Evolutionary conservation across 2,329 filamentous ascomycete species (phyloP).

Genomic region (Penicillium palitans): DNA sequence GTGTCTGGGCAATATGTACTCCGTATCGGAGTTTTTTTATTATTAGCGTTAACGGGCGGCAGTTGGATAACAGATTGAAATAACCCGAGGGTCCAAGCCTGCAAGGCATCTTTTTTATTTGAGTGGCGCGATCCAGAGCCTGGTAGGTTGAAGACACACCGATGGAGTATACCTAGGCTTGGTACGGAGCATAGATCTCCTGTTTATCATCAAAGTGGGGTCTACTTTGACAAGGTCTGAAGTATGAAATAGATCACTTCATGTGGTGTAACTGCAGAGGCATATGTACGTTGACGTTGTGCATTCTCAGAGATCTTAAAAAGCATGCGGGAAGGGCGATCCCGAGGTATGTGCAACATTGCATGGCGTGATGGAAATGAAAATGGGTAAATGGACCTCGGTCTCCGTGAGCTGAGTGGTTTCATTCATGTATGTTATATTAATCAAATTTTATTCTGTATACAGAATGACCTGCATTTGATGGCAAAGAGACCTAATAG

Average conservation of each 20-base stretch:
- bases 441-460: background rate
- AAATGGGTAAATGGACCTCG: conserved; percentile 14
- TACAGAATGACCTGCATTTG: background rate
- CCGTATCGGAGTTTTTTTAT: background rate
- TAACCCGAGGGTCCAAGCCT: background rate
- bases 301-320: conserved; percentile 15
- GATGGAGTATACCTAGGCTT: background rate
- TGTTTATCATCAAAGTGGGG: background rate
- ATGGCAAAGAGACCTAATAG: background rate
- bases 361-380: conserved; percentile 19
- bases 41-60: background rate
- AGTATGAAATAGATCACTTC: background rate
- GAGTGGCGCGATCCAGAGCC: background rate
- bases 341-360: conserved; percentile 15
- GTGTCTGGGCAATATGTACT: background rate
- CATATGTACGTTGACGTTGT: conserved; percentile 13
- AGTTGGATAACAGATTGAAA: background rate
- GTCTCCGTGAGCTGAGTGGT: background rate
- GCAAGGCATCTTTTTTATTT: background rate
- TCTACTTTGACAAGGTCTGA: background rate
- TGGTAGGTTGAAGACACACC: background rate
- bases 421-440: background rate
- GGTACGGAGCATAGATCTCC: background rate
- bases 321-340: conserved; percentile 19
- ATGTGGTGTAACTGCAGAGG: background rate